phyloP scores from a whole-genome alignment of 2,329 filamentous ascomycete species.

The Dothideomycetes sp. region DNA sequence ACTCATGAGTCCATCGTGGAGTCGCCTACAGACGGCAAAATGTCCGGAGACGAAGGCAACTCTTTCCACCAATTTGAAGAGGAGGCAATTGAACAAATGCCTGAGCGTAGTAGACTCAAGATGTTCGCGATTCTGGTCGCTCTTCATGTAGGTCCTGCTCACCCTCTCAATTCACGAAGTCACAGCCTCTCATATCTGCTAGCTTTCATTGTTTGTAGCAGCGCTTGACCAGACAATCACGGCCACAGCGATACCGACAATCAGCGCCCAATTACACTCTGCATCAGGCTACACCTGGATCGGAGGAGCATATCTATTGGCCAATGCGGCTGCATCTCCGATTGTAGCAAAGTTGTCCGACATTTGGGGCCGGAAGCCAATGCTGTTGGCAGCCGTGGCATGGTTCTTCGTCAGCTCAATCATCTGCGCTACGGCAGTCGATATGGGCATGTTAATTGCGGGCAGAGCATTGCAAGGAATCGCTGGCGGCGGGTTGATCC shows the following conservation, averaged over 20 bases:
- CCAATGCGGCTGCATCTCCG: slow-evolving; percentile 13
- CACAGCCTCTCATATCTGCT: too few relatives aligned
- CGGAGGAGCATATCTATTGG: slow-evolving; percentile 35
- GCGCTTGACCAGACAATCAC: slow-evolving; percentile 21
- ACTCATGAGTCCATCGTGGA: neutral
- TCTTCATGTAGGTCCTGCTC: neutral
- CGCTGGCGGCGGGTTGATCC: slow-evolving; percentile 42
- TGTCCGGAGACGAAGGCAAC: neutral
- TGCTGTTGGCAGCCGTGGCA: slow-evolving; percentile 36
- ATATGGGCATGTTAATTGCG: slow-evolving; percentile 42
- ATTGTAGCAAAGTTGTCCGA: slow-evolving; percentile 43
- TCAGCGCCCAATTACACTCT: slow-evolving; percentile 52
- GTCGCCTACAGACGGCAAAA: neutral
- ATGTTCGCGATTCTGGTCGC: neutral
- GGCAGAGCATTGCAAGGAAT: slow-evolving; percentile 44
- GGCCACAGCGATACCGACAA: slow-evolving; percentile 10
- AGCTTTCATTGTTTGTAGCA: slow-evolving; percentile 6
- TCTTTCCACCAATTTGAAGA: slow-evolving; percentile 25
- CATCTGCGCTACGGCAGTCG: slow-evolving; percentile 35
- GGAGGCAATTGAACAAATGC: neutral
- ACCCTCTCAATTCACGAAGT: too few relatives aligned
- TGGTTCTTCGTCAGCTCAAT: slow-evolving; percentile 41
- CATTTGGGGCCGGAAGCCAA: slow-evolving; percentile 47
- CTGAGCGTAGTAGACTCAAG: neutral
- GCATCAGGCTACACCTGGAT: slow-evolving; percentile 68